Percentiles rank a stretch among this genome's conserved stretches.
phyloP scores from a whole-genome alignment of 1,139 yeast species.

The Sporopachydermia cereana region DNA sequence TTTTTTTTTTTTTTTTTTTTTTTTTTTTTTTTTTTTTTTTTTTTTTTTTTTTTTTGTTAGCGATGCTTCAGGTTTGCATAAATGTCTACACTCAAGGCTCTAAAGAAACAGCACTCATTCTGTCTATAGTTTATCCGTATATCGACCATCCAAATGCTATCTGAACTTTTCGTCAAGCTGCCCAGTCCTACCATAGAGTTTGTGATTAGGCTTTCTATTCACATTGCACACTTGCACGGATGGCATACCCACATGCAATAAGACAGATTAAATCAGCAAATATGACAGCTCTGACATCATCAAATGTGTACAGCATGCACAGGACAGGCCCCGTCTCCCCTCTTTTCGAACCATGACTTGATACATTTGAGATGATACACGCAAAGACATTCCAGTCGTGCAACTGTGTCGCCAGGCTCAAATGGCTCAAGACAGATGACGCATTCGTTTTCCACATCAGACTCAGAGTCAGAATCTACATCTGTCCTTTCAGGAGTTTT shows the following conservation, averaged over 20 bases:
- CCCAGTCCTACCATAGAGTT: too few relatives aligned
- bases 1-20: too few relatives aligned
- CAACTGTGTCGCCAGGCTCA: slow-evolving; percentile 77
- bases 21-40: too few relatives aligned
- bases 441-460: slow-evolving; percentile 43
- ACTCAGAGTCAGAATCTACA: not conserved
- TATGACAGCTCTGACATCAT: not conserved
- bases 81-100: too few relatives aligned
- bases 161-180: not conserved
- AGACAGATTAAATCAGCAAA: not conserved
- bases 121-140: too few relatives aligned
- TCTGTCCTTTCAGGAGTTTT: not conserved
- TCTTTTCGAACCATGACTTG: slow-evolving; percentile 78
- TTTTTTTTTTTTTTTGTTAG: too few relatives aligned
- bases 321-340: slow-evolving; percentile 81
- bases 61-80: too few relatives aligned
- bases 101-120: too few relatives aligned
- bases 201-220: not conserved
- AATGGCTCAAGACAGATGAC: slow-evolving; percentile 89
- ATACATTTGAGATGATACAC: slow-evolving; percentile 88
- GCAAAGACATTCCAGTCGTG: slow-evolving; percentile 87
- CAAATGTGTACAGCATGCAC: slow-evolving; percentile 44
- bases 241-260: not conserved
- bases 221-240: not conserved
- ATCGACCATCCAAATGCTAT: too few relatives aligned